Evolutionary conservation across 2,329 filamentous ascomycete species (phyloP).

Genomic region (Whalleya microplaca): DNA sequence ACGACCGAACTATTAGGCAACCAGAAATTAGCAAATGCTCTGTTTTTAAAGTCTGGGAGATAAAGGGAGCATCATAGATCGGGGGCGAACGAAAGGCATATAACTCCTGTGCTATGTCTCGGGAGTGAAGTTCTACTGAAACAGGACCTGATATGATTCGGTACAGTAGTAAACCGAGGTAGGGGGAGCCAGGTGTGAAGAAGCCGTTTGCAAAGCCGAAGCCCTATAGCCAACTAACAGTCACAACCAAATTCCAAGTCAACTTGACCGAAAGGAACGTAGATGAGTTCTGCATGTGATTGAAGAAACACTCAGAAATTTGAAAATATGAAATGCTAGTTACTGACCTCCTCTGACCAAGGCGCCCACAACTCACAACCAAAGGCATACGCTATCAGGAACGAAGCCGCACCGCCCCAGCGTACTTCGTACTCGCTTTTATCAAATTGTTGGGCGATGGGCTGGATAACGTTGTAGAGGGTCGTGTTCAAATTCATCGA

Average conservation of each 20-base stretch:
- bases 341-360: constrained; percentile 69
- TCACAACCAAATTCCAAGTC: too few species aligned
- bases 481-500: constrained; percentile 80
- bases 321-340: not conserved
- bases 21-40: not conserved
- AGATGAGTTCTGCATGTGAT: too few species aligned
- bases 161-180: too few species aligned
- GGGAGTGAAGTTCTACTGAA: too few species aligned
- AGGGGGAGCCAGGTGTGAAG: too few species aligned
- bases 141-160: too few species aligned
- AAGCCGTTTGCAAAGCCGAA: too few species aligned
- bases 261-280: too few species aligned
- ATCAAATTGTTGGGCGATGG: constrained; percentile 66
- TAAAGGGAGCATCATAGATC: not conserved
- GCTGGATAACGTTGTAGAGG: constrained; percentile 67
- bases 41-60: not conserved
- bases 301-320: too few species aligned
- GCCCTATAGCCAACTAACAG: too few species aligned
- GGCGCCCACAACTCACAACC: constrained; percentile 86
- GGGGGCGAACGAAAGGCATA: too few species aligned
- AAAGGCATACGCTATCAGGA: constrained; percentile 78
- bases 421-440: constrained; percentile 69
- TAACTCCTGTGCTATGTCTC: not conserved
- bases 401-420: constrained; percentile 70
- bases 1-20: constrained; percentile 58